Conservation (phyloP, 345 rosid genomes). For the Xanthoceras sorbifolium region DNA sequence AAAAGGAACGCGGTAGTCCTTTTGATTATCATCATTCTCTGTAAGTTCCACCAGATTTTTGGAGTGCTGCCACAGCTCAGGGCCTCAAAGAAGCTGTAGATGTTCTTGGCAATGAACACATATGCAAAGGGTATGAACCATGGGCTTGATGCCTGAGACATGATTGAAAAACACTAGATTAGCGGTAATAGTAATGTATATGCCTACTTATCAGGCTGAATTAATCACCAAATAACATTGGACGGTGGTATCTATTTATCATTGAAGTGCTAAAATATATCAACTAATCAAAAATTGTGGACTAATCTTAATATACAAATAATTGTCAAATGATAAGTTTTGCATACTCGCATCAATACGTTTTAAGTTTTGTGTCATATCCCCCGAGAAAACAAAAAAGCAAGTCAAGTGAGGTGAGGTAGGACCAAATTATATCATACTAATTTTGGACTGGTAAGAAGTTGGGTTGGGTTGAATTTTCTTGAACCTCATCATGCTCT, state of each 20-base stretch:
- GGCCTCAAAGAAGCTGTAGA: slow-evolving; percentile 19
- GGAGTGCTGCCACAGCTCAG: neutral
- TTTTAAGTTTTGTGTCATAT: too few relatives aligned
- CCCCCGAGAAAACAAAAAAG: too few relatives aligned
- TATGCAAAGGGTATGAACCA: slow-evolving; percentile 27
- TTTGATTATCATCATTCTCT: slow-evolving; percentile 29
- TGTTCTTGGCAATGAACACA: slow-evolving; percentile 15
- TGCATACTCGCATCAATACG: too few relatives aligned
- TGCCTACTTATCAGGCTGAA: too few relatives aligned
- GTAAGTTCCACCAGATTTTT: slow-evolving; percentile 19
- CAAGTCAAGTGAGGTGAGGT: too few relatives aligned
- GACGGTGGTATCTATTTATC: too few relatives aligned
- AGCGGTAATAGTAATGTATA: neutral
- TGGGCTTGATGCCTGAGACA: slow-evolving; percentile 20
- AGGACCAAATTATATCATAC: neutral
- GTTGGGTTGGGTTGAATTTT: neutral
- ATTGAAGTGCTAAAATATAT: too few relatives aligned
- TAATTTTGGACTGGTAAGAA: too few relatives aligned
- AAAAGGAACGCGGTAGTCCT: neutral
- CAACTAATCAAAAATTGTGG: neutral
- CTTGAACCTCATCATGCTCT: too few relatives aligned
- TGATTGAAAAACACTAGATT: neutral
- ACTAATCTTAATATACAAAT: too few relatives aligned
- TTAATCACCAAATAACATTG: too few relatives aligned
- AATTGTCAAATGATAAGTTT: too few relatives aligned